phyloP scores from a whole-genome alignment of 345 rosid genomes.

The Arabis hirsuta region DNA sequence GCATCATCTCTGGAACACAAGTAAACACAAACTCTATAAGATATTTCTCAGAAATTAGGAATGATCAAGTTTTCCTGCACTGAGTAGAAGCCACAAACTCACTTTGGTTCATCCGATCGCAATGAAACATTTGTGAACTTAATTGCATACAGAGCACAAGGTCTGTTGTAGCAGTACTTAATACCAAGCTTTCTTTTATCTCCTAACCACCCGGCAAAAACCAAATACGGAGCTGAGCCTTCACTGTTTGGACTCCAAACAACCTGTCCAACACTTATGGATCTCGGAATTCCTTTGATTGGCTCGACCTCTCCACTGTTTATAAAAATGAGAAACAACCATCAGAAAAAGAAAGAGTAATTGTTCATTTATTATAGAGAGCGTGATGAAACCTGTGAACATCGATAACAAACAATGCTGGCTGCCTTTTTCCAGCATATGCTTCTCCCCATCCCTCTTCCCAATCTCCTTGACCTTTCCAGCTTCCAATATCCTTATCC shows the following conservation, averaged over 20 bases:
- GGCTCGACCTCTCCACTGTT: slow-evolving; percentile 75
- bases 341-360: slow-evolving; percentile 19
- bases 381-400: slow-evolving; percentile 56
- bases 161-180: slow-evolving; percentile 82
- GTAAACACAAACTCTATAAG: slow-evolving; percentile 27
- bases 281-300: slow-evolving; percentile 69
- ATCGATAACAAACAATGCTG: slow-evolving; percentile 70
- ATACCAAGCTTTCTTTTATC: slow-evolving; percentile 85
- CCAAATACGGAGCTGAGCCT: slow-evolving; percentile 58
- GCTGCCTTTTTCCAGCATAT: slow-evolving; percentile 84
- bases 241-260: slow-evolving; percentile 76
- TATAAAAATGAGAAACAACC: not conserved
- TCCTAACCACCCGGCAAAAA: slow-evolving; percentile 89
- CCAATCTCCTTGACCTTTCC: slow-evolving; percentile 98
- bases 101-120: slow-evolving; percentile 58
- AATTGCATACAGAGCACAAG: slow-evolving; percentile 74
- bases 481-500: slow-evolving; percentile 66
- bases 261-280: slow-evolving; percentile 87
- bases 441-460: slow-evolving; percentile 99
- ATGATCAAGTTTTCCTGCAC: slow-evolving; percentile 20
- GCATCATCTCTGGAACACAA: slow-evolving; percentile 55
- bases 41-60: not conserved
- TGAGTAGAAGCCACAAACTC: slow-evolving; percentile 25
- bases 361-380: not conserved
- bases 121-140: slow-evolving; percentile 46